Base-by-base conservation (phyloP, 345 rosid genomes). In the Hibiscus trionum region DNA sequence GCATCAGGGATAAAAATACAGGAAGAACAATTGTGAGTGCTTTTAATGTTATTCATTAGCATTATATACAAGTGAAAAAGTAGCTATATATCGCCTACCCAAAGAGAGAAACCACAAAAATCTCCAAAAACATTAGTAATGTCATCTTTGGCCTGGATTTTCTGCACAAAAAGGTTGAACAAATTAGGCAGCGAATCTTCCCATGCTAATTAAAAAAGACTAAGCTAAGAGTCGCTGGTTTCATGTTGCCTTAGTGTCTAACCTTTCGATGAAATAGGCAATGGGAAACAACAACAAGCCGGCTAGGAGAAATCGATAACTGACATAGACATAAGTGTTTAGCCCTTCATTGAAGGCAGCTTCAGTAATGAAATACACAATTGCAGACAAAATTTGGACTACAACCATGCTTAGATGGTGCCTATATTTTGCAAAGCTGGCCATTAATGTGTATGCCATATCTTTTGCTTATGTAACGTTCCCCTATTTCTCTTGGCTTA, bases 271-370 rank as follows among this genome's bases (percentile, higher is more conserved):
- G 58, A 84, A 80, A 74, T 76, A 87, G 47, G 94, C 94, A 27
- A 87, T 79, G 72, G 94, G 94, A 24, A 85, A 69, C 83, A 84
- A 72, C 8, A 80, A 53, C 8, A 84, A 39, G 47, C 87, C 82
- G 0, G 82, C 82, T 17, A 83, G 84, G 4, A 81, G 61, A 57
- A 81, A 85, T 12, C 95, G 81, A 44, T 89, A 89, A 69, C 91
- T 86, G 16, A 89, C 19, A 76, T 82, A 87, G 60, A 89, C 87
- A 67, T 86, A 84, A 61, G 95, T 91, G 71, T 87, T 87, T 85
- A 89, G 74, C 16, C 95, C 91, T 69, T 83, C 87, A 14, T 84
- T 78, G 84, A 87, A 87, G 60, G 95, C 82, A 52, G 89, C 91
- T 78, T 89, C 89, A 0, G 88, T 77, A 60, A 86, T 81, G 73